Percentiles rank a stretch among this genome's conserved stretches.
phyloP scores from a whole-genome alignment of 176 grass and related monocot species.

The Dactylis glomerata region DNA sequence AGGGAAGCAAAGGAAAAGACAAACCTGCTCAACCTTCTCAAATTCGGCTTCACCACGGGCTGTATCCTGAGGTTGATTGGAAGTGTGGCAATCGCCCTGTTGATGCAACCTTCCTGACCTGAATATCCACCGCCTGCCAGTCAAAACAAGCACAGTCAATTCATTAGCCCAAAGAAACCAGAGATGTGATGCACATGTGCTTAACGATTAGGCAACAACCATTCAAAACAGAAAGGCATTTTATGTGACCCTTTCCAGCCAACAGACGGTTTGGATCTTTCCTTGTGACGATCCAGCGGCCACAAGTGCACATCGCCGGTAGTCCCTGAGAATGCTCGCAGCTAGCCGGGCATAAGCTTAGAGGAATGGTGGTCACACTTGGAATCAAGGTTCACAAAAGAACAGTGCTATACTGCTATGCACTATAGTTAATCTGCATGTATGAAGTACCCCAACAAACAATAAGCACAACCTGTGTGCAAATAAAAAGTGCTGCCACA shows the following conservation, averaged over 20 bases:
- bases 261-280: too few species aligned
- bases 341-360: too few species aligned
- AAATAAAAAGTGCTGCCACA: not conserved
- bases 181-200: not conserved
- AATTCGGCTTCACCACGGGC: conserved; percentile 70
- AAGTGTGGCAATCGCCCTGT: conserved; percentile 31
- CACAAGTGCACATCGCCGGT: too few species aligned
- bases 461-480: not conserved
- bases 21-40: conserved; percentile 63
- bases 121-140: conserved; percentile 80
- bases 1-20: not conserved
- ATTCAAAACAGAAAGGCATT: not conserved
- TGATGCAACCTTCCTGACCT: not conserved
- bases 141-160: not conserved
- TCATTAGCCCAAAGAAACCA: not conserved
- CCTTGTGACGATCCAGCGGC: too few species aligned
- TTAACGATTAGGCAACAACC: not conserved
- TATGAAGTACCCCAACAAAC: too few species aligned
- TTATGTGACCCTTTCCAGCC: too few species aligned
- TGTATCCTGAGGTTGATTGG: conserved; percentile 81
- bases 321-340: too few species aligned
- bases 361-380: too few species aligned
- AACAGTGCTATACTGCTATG: too few species aligned
- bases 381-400: too few species aligned
- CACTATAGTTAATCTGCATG: too few species aligned